Evolutionary conservation across 2,329 filamentous ascomycete species (phyloP), one percentile per base, ranked within the genome.

Genomic region (Aspergillus japonicus): DNA sequence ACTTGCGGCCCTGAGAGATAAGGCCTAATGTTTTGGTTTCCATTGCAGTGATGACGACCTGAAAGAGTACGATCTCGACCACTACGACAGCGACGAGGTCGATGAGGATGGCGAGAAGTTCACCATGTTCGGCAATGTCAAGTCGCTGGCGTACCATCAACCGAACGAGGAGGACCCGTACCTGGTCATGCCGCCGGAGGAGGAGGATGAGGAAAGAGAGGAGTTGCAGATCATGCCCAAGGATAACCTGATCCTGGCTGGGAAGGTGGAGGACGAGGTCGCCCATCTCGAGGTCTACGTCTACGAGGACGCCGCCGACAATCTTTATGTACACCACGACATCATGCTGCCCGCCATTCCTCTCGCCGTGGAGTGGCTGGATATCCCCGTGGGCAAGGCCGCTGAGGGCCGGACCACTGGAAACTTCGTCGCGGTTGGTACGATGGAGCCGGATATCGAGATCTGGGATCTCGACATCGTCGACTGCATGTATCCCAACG

Each of bases 341-440:
- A 96, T 99, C 69, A 98, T 99, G 94, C 85, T 99, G 58, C 95
- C 95, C 33, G 94, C 94, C 24, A 96, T 99, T 72, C 95, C 95
- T 11, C 86, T 99, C 6, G 95, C 92, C 71, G 85, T 98, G 47
- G 95, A 99, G 80, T 99, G 95, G 95, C 80, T 99, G 49, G 91
- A 97, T 74, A 83, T 96, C 58, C 89, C 92, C n/a, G 92, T 96
- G 39, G 89, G 90, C 65, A 91, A 92, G 74, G 77, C 82, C 11
- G 78, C 83, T 5, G 84, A 85, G 47, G 85, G 85, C 62, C 86
- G 90, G 64, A 82, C 85, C 24, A 85, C 83, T 53, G 95, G 91
- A 58, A 99, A 96, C 79, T 97, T 94, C 68, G 93, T 96, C 23
- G 95, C 95, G 5, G 87, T 99, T 42, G 95, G 93, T 59, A 98